Percentiles rank a stretch among this genome's conserved stretches.
Conservation (phyloP, 1,139 yeast genomes). For the Candida sanyaensis region DNA sequence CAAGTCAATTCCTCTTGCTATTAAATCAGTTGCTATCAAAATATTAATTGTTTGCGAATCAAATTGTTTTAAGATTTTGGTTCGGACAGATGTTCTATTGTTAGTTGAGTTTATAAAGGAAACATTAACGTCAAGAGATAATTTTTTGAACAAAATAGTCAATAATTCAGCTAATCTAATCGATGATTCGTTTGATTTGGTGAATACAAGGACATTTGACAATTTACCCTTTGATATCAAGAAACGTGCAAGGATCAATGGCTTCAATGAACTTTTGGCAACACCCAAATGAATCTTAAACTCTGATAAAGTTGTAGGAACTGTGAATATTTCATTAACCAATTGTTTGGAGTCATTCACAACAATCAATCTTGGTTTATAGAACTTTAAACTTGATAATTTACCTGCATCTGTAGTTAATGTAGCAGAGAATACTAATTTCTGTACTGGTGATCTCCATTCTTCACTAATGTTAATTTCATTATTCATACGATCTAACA, state of each 20-base stretch:
- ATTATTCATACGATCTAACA: conserved; percentile 54
- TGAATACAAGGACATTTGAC: conserved; percentile 61
- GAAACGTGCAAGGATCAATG: conserved; percentile 65
- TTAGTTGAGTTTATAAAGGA: conserved; percentile 53
- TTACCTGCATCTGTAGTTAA: conserved; percentile 92
- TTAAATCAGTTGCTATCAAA: conserved; percentile 85
- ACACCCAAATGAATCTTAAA: conserved; percentile 51
- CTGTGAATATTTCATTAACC: conserved; percentile 52
- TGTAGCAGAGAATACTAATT: conserved; percentile 89
- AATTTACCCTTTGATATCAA: conserved; percentile 35
- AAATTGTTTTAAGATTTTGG: conserved; percentile 57
- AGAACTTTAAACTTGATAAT: conserved; percentile 66
- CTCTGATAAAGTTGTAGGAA: conserved; percentile 61
- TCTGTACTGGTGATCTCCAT: conserved; percentile 41
- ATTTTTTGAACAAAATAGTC: conserved; percentile 39
- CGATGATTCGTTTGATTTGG: conserved; percentile 86
- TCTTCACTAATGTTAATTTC: conserved; percentile 25
- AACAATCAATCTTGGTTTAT: conserved; percentile 69
- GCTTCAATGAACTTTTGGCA: conserved; percentile 66
- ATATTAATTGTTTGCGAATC: conserved; percentile 50
- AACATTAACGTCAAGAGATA: conserved; percentile 19
- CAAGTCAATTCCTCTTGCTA: conserved; percentile 93
- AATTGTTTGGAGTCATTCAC: conserved; percentile 58
- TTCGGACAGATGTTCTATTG: conserved; percentile 42
- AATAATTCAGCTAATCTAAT: conserved; percentile 70